Percentiles rank a stretch among this genome's conserved stretches.
Evolutionary conservation across 352 stramenopile species (phyloP).

Genomic region (Peronospora tabacina): DNA sequence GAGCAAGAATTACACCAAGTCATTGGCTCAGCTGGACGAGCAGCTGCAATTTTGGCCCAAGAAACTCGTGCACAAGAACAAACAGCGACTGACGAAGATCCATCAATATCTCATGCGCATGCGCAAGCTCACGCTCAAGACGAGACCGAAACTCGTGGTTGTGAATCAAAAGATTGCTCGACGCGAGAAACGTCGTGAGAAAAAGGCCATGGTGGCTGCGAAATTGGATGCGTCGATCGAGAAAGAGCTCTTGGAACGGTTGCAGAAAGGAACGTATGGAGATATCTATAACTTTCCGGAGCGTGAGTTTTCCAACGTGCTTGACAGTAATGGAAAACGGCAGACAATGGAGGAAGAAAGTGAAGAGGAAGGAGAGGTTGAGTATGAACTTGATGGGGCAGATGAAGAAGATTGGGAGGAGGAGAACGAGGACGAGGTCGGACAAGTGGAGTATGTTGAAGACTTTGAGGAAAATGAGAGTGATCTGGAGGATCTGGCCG

Average conservation of each 20-base stretch:
- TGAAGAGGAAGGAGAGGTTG: slow-evolving; percentile 54
- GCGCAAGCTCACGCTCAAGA: slow-evolving; percentile 95
- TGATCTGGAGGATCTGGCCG: slow-evolving; percentile 81
- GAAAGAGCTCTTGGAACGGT: slow-evolving; percentile 95
- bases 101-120: slow-evolving; percentile 99
- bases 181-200: slow-evolving; percentile 91
- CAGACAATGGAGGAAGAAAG: slow-evolving; percentile 91
- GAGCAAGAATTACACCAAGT: slow-evolving; percentile 95
- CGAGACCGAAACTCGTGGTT: slow-evolving; percentile 90
- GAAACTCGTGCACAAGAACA: slow-evolving; percentile 96
- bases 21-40: slow-evolving; percentile 91
- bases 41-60: slow-evolving; percentile 98
- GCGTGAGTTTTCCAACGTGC: slow-evolving; percentile 83
- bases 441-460: slow-evolving; percentile 77
- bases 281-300: slow-evolving; percentile 99
- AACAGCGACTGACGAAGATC: slow-evolving; percentile 98
- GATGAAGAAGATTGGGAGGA: slow-evolving; percentile 37
- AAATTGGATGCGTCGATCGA: slow-evolving; percentile 95
- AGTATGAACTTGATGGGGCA: slow-evolving; percentile 44
- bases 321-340: slow-evolving; percentile 72
- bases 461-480: slow-evolving; percentile 91
- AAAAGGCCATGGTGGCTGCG: slow-evolving; percentile 93
- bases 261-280: slow-evolving; percentile 97
- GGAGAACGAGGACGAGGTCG: slow-evolving; percentile 33
- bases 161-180: slow-evolving; percentile 95